phyloP scores from a whole-genome alignment of 768 basidiomycete genomes.

The Phaeotremella fagi region DNA sequence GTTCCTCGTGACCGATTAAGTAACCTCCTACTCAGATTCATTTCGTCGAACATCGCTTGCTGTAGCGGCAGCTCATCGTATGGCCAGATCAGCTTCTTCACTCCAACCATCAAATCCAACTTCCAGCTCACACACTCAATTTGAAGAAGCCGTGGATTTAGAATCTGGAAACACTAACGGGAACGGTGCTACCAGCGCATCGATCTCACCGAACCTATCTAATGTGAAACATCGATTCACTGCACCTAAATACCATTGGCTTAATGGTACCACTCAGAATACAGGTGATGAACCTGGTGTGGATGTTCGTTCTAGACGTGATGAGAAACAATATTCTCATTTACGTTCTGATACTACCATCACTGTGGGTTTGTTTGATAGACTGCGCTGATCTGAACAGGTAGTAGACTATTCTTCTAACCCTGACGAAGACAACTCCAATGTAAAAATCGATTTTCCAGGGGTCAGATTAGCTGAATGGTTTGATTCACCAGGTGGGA shows the following conservation, averaged over 20 bases:
- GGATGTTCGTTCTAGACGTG: constrained; percentile 39
- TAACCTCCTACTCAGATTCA: background rate
- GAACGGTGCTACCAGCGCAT: too few species aligned
- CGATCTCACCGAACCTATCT: too few species aligned
- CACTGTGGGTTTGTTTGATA: constrained; percentile 18
- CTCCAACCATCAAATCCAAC: background rate
- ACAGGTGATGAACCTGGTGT: constrained; percentile 48
- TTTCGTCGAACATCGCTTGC: background rate
- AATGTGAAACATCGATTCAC: background rate
- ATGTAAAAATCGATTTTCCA: constrained; percentile 39
- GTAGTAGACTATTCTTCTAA: constrained; percentile 43
- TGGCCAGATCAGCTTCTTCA: background rate
- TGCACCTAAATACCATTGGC: constrained; percentile 33
- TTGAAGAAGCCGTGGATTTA: background rate
- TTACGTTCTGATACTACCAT: constrained; percentile 31
- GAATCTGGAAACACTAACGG: background rate
- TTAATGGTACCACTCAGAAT: constrained; percentile 14
- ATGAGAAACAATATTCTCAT: constrained; percentile 41
- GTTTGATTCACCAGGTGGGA: constrained; percentile 33
- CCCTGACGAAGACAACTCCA: constrained; percentile 28
- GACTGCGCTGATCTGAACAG: constrained; percentile 7
- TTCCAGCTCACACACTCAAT: too few species aligned
- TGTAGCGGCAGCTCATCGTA: background rate
- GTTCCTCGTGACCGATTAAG: too few species aligned
- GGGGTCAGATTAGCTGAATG: constrained; percentile 40